These are phyloP conservation scores for Backusella westeae DNA, from an alignment of 192 early-diverging fungal species.

Conservation along the genomic window DNA sequence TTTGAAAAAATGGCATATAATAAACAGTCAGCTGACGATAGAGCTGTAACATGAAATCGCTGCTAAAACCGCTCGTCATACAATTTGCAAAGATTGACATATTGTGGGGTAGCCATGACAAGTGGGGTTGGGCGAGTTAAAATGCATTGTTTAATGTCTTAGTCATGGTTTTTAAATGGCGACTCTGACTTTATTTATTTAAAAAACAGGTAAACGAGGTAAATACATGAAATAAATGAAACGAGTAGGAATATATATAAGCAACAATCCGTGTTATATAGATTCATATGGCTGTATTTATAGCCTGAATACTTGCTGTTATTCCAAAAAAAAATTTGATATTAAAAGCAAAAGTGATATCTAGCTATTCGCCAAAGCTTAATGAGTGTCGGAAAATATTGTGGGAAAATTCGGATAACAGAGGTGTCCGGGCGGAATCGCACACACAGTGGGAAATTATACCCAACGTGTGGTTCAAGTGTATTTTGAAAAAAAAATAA, in stretches of 20 bases:
- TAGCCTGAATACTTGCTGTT: background rate
- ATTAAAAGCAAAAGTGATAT: background rate
- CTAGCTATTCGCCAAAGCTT: background rate
- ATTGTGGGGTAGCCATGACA: background rate
- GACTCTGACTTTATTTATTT: background rate
- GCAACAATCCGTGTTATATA: background rate
- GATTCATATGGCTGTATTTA: background rate
- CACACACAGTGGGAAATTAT: slow-evolving; percentile 6
- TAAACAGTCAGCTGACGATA: background rate
- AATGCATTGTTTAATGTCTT: slow-evolving; percentile 1
- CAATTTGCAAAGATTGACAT: background rate
- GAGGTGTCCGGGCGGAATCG: background rate
- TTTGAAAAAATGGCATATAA: background rate
- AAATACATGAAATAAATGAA: background rate
- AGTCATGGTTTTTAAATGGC: background rate
- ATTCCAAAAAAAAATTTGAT: background rate
- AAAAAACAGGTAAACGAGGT: background rate
- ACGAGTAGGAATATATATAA: background rate
- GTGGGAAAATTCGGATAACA: slow-evolving; percentile 7
- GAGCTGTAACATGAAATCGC: background rate
- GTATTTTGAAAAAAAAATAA: background rate
- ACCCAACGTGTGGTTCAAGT: background rate
- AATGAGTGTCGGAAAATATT: background rate
- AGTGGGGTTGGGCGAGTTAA: slow-evolving; percentile 2
- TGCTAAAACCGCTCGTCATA: background rate